Conservation (phyloP, 1,284 basidiomycete genomes). For the Blastosporella zonata region DNA sequence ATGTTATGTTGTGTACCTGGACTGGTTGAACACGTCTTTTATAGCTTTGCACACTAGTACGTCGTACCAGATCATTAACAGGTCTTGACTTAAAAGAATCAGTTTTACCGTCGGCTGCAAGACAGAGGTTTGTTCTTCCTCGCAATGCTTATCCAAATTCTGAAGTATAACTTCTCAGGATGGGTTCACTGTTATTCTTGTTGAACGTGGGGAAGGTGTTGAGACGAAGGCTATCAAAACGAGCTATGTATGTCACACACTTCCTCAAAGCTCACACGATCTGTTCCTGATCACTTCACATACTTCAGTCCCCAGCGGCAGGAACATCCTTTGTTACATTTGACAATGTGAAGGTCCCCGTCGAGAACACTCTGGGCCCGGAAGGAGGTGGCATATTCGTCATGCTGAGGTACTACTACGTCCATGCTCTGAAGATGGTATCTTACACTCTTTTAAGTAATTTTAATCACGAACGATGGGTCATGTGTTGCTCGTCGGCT, state of each 20-base stretch:
- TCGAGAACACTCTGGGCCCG: conserved; percentile 80
- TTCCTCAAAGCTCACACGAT: conserved; percentile 45
- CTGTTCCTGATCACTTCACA: conserved; percentile 56
- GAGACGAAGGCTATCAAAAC: conserved; percentile 81
- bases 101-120: conserved; percentile 71
- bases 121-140: conserved; percentile 34
- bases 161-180: conserved; percentile 10
- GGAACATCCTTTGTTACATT: conserved; percentile 87
- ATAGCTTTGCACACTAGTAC: conserved; percentile 49
- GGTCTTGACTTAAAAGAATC: conserved; percentile 7
- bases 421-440: conserved; percentile 4
- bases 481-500: conserved; percentile 58
- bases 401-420: conserved; percentile 46
- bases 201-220: conserved; percentile 68
- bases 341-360: conserved; percentile 85
- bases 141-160: conserved; percentile 28
- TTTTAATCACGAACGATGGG: conserved; percentile 78
- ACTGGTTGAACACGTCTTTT: background rate
- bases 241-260: conserved; percentile 54
- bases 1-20: background rate
- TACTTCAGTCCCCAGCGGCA: conserved; percentile 65
- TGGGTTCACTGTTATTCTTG: conserved; percentile 58
- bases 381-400: conserved; percentile 78
- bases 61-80: conserved; percentile 13
- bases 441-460: conserved; percentile 38